Base-by-base conservation (phyloP, 31 red algal genomes). In the Bonnemaisonia californica region DNA sequence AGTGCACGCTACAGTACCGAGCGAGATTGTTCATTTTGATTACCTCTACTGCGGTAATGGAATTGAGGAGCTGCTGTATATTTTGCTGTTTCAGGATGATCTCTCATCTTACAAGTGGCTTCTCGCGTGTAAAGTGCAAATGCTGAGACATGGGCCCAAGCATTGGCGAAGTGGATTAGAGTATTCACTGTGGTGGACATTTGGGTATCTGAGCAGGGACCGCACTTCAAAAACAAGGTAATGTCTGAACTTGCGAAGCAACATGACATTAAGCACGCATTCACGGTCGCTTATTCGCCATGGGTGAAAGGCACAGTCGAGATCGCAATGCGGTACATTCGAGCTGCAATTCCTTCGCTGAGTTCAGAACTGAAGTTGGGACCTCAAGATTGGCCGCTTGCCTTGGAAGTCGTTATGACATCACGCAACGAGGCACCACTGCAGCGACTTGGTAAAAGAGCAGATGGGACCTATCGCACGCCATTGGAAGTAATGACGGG, bases 161-260 rank as follows among this genome's bases (percentile, higher is more conserved):
- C 7, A 51, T 11, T 51, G 7, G 16, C 16, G 45, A 63, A 8
- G 8, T 24, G 59, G 59, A 63, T 63, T 23, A 24, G n/a, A 23
- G 24, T 22, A 16, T 16, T 63, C 24, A 16, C n/a, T 16, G 59
- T 23, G 5, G 24, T 63, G 59, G 59, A 63, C 5, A 63, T 32
- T 8, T 63, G 7, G 7, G 59, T 63, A 32, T 30, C 24, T 8
- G 59, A 63, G 5, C 9, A 22, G 8, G 59, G 59, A 9, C 24
- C 59, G 5, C 59, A 63, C 59, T 63, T 23, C n/a, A 63, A 63
- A 63, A 63, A 63, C 7, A 32, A 23, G 7, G 59, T 63, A n/a
- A n/a, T n/a, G 13, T 55, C 48, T 12, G 13, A 55, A 55, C 48
- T 55, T 12, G 48, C 48, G 12, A 21, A 55, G 12, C 13, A 55